These are phyloP conservation scores for Eimeria nieschulzi DNA, from an alignment of 169 alveolate genomes.

Conservation along the genomic window DNA sequence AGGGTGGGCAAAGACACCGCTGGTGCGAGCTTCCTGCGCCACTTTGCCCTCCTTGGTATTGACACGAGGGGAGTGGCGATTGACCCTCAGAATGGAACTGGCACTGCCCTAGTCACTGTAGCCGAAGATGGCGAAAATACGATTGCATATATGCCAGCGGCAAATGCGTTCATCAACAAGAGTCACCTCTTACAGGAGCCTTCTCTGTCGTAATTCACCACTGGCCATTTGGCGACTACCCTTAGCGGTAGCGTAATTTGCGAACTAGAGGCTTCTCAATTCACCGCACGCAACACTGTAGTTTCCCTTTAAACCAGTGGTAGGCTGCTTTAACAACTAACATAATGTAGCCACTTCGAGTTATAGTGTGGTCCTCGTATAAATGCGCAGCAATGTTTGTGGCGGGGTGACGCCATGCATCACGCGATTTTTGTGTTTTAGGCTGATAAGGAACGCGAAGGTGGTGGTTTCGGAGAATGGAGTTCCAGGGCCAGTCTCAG, in stretches of 20 bases:
- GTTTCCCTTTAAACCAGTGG: background rate
- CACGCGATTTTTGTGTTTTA: constrained; percentile 3
- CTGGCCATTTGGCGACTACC: constrained; percentile 1
- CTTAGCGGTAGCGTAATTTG: background rate
- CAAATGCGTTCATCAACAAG: constrained; percentile 41
- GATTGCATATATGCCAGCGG: constrained; percentile 72
- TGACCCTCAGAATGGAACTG: constrained; percentile 43
- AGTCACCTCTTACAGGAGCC: constrained; percentile 56
- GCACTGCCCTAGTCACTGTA: constrained; percentile 76
- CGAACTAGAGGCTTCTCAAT: background rate
- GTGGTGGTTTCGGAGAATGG: constrained; percentile 76
- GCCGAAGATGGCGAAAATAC: constrained; percentile 73
- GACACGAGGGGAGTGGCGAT: constrained; percentile 58
- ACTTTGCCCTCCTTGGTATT: constrained; percentile 32
- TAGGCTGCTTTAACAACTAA: background rate
- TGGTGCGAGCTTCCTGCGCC: constrained; percentile 53
- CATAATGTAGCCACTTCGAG: no score
- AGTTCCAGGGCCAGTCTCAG: constrained; percentile 42
- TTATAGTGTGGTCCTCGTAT: no score
- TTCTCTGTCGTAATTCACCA: constrained; percentile 30
- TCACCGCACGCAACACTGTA: background rate
- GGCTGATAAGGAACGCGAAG: constrained; percentile 63
- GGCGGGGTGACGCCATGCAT: no score
- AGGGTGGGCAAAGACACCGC: constrained; percentile 72
- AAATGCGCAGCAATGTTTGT: no score